Percentiles rank a stretch among this genome's conserved stretches.
Conservation (phyloP, 306 rosid species). For the Cercis canadensis region DNA sequence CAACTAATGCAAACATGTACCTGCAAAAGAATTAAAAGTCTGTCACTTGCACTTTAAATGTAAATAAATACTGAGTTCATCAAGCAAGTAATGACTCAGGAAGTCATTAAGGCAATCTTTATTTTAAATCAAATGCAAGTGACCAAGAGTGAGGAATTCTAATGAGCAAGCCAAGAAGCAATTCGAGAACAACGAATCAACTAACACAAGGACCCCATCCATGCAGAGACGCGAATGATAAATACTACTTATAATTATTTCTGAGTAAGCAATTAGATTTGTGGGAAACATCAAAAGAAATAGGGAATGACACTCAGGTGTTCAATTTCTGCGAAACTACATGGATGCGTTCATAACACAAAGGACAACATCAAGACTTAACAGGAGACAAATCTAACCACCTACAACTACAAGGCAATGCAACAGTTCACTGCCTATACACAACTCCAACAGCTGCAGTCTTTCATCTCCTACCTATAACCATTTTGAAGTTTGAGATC, state of each 20-base stretch:
- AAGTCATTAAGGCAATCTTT: background rate
- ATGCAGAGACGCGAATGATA: background rate
- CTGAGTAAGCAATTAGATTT: background rate
- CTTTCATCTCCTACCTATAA: background rate
- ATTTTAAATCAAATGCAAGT: conserved; percentile 14
- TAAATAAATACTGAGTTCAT: background rate
- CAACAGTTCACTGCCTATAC: too few relatives aligned
- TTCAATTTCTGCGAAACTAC: too few relatives aligned
- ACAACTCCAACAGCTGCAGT: background rate
- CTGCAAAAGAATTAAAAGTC: conserved; percentile 44
- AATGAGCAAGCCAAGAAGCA: conserved; percentile 6
- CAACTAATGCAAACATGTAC: conserved; percentile 27
- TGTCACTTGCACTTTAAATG: conserved; percentile 22
- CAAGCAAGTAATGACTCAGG: background rate
- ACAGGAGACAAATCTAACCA: background rate
- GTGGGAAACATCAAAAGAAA: too few relatives aligned
- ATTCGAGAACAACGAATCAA: background rate
- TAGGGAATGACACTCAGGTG: too few relatives aligned
- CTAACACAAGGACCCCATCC: background rate
- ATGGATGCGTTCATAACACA: too few relatives aligned
- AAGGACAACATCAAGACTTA: too few relatives aligned
- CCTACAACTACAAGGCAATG: too few relatives aligned
- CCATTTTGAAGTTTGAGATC: background rate
- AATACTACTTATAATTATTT: background rate
- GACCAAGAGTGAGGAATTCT: background rate